These are phyloP conservation scores for Neurospora sublineolata DNA, from an alignment of 495 filamentous ascomycete genomes.

Conservation along the genomic window DNA sequence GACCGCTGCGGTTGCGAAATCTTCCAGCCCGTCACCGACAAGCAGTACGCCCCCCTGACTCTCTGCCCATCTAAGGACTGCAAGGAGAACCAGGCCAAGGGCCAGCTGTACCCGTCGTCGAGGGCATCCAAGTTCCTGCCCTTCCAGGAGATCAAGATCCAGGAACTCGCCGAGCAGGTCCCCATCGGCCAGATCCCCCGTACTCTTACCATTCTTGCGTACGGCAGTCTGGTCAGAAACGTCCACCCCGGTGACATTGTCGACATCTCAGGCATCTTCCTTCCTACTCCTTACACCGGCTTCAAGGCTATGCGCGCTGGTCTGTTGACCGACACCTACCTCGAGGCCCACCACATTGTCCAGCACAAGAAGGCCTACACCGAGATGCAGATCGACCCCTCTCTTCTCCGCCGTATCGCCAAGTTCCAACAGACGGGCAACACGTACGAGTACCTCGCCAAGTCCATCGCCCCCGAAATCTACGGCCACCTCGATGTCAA, in stretches of 20 bases:
- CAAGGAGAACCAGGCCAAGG: constrained; percentile 78
- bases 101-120: constrained; percentile 84
- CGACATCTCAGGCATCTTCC: constrained; percentile 87
- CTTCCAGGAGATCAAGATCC: constrained; percentile 97
- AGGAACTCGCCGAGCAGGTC: constrained; percentile 96
- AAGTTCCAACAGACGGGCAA: constrained; percentile 71
- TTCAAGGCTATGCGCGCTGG: constrained; percentile 95
- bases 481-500: constrained; percentile 95
- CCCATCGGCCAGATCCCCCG: constrained; percentile 95
- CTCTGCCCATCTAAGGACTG: constrained; percentile 83
- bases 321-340: constrained; percentile 88
- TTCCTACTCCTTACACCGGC: constrained; percentile 93
- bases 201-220: constrained; percentile 76
- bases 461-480: constrained; percentile 95
- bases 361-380: constrained; percentile 98
- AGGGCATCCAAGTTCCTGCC: constrained; percentile 92
- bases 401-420: constrained; percentile 68
- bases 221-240: constrained; percentile 71
- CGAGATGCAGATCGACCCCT: constrained; percentile 61
- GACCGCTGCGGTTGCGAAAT: constrained; percentile 93
- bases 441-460: constrained; percentile 86
- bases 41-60: constrained; percentile 75
- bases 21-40: constrained; percentile 89
- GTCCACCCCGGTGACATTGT: constrained; percentile 91
- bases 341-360: constrained; percentile 83